Conservation (phyloP, 192 early-diverging fungal genomes). For the Coemansia sp. region DNA sequence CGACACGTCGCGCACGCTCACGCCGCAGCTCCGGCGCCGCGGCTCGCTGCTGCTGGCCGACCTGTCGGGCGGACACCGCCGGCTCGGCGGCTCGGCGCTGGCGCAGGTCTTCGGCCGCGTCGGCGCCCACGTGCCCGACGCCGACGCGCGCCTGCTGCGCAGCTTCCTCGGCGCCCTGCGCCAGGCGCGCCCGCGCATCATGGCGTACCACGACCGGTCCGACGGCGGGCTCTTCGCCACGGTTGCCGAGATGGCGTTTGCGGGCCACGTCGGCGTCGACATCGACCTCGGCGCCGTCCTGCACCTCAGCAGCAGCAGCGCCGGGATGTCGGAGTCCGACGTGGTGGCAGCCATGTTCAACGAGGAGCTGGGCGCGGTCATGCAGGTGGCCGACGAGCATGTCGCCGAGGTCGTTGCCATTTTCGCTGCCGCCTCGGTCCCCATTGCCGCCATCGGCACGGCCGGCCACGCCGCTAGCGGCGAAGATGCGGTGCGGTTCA, state of each 20-base stretch:
- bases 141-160: conserved; percentile 71
- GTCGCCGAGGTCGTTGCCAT: conserved; percentile 57
- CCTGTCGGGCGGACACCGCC: conserved; percentile 76
- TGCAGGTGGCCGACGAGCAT: conserved; percentile 70
- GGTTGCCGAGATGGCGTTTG: conserved; percentile 96
- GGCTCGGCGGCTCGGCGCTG: conserved; percentile 91
- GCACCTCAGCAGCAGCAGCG: background rate
- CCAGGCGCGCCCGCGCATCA: conserved; percentile 54
- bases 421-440: conserved; percentile 53
- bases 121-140: conserved; percentile 83
- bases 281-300: conserved; percentile 64
- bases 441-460: conserved; percentile 61
- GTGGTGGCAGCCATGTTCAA: conserved; percentile 77
- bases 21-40: conserved; percentile 73
- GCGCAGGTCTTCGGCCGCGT: conserved; percentile 90
- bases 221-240: conserved; percentile 96
- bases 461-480: conserved; percentile 22
- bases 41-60: conserved; percentile 80
- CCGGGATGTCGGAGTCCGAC: conserved; percentile 33
- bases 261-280: conserved; percentile 82
- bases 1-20: conserved; percentile 83
- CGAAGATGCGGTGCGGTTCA: conserved; percentile 58
- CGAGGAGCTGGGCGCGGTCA: conserved; percentile 97
- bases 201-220: conserved; percentile 98
- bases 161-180: conserved; percentile 82